Evolutionary conservation across 495 filamentous ascomycete genomes (phyloP), one percentile per base, ranked within the genome.

Genomic region (Aspergillus bridgeri): DNA sequence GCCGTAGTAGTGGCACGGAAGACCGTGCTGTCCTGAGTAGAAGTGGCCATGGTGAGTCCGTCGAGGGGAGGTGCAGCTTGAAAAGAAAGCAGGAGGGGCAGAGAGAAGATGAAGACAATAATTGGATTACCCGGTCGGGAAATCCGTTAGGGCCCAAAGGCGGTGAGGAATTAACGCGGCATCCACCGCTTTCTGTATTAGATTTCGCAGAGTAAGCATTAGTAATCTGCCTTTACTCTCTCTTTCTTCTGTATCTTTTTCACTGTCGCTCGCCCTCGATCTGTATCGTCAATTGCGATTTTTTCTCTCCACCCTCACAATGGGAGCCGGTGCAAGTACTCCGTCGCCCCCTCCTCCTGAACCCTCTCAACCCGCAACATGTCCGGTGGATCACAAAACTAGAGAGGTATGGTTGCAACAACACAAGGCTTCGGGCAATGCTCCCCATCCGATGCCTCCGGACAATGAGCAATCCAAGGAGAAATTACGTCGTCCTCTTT

Each of bases 1-100:
- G 94, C 94, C 33, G 91, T 96, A 47, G 93, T 97, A 76, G 89
- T 96, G 51, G 95, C 91, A 66, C 89, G 86, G 79, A 92, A 92
- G 66, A 98, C 72, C 29, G 65, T 57, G 69, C 65, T 73, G 66
- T 61, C 64, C 25, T 75, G 59, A 42, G 65, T 18, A 60, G 80
- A 72, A 33, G 76, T 73, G 80, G 48, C 17, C 21, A 50, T 21
- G 15, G 24, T 21, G 20, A 24, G 21, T 17, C 13, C 7, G 24
- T 21, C 2, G 5, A 50, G 15, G 6, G 19, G 6, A 25, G 83
- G 85, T 56, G 48, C 73, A 19, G n/a, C 42, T 29, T 13, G 23
- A 48, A 22, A 50, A n/a, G 15, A n/a, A 27, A 17, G 22, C 17
- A 50, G 24, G 24, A 25, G 48, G 19, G 48, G 48, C 54, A 51